These are phyloP conservation scores for Blastobotrys arbuscula DNA, from an alignment of 1,139 yeast species.

Conservation along the genomic window DNA sequence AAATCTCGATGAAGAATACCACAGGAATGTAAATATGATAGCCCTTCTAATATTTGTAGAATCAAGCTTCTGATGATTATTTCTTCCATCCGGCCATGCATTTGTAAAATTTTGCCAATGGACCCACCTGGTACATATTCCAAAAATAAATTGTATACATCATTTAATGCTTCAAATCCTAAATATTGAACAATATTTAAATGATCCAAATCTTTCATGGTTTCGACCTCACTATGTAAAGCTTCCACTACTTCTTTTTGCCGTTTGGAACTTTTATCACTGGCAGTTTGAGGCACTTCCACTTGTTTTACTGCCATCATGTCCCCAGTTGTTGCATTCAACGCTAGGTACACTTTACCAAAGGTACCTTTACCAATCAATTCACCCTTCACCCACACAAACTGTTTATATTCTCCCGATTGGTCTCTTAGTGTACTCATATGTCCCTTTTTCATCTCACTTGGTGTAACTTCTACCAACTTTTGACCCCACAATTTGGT, in stretches of 20 bases:
- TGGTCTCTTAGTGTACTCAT: constrained; percentile 52
- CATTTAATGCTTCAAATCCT: constrained; percentile 78
- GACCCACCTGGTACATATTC: constrained; percentile 99
- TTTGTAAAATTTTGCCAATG: constrained; percentile 77
- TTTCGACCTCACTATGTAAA: constrained; percentile 83
- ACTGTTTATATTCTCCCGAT: constrained; percentile 69
- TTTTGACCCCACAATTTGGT: constrained; percentile 98
- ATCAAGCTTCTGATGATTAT: constrained; percentile 66
- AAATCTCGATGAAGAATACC: constrained; percentile 93
- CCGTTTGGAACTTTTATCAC: constrained; percentile 40
- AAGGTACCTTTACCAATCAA: constrained; percentile 94
- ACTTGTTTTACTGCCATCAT: constrained; percentile 99
- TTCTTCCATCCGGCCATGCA: constrained; percentile 84
- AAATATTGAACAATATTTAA: constrained; percentile 90
- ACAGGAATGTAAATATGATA: constrained; percentile 75
- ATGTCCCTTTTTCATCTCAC: constrained; percentile 18
- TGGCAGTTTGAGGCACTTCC: constrained; percentile 50
- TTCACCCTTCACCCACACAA: constrained; percentile 98
- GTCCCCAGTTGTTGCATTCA: constrained; percentile 95
- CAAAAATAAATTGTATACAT: constrained; percentile 74
- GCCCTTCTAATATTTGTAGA: constrained; percentile 73
- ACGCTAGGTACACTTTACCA: constrained; percentile 90
- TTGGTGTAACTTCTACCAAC: constrained; percentile 83
- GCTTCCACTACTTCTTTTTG: constrained; percentile 71
- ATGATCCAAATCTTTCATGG: constrained; percentile 92